phyloP scores from a whole-genome alignment of 2,329 filamentous ascomycete species.

The Aphanocladium album region DNA sequence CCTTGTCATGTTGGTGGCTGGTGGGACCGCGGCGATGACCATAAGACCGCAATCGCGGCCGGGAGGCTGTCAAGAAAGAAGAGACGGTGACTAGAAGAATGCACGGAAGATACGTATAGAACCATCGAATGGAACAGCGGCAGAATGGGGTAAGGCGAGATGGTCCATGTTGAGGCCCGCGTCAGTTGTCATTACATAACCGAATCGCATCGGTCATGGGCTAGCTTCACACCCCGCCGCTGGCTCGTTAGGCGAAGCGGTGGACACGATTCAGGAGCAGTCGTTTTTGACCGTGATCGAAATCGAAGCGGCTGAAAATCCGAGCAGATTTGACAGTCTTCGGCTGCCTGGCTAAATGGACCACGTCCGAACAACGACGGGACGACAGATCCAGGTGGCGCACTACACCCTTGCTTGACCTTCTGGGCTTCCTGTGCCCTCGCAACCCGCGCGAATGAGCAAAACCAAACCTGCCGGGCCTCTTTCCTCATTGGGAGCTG shows the following conservation, averaged over 20 bases:
- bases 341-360: neutral
- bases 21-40: neutral
- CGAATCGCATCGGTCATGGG: neutral
- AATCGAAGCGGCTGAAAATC: neutral
- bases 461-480: neutral
- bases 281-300: neutral
- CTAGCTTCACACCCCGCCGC: neutral
- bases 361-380: neutral
- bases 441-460: neutral
- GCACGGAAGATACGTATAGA: neutral
- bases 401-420: neutral
- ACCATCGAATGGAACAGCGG: neutral
- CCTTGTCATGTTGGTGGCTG: neutral
- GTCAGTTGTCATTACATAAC: slow-evolving; percentile 8
- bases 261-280: neutral
- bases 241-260: neutral
- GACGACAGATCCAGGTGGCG: neutral
- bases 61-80: neutral
- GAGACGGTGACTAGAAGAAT: neutral
- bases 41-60: neutral
- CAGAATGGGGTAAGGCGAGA: neutral
- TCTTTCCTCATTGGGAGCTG: neutral
- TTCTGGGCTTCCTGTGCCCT: neutral
- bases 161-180: neutral
- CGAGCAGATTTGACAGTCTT: neutral